phyloP scores from a whole-genome alignment of 805 yeast species.

The Kluyveromyces siamensis region DNA sequence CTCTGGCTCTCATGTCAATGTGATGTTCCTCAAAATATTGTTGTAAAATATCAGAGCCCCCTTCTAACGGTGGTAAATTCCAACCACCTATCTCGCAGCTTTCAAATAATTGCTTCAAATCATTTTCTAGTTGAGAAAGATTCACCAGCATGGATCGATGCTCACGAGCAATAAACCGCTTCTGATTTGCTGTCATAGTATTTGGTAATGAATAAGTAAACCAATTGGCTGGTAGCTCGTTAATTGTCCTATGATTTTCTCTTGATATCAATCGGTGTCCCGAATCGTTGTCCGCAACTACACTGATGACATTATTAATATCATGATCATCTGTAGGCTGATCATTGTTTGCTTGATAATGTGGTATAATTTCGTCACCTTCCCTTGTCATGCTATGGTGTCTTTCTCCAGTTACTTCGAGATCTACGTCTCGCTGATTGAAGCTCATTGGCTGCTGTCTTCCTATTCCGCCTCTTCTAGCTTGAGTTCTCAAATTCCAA shows the following conservation, averaged over 20 bases:
- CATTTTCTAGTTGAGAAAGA: conserved; percentile 1
- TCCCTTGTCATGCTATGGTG: not conserved
- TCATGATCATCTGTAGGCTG: conserved; percentile 6
- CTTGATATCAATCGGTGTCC: not conserved
- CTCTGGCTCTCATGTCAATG: conserved; percentile 1
- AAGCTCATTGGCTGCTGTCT: not conserved
- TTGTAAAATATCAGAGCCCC: not conserved
- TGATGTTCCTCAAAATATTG: conserved; percentile 1
- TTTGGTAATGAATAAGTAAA: conserved; percentile 12
- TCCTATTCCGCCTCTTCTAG: not conserved
- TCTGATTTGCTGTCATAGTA: not conserved
- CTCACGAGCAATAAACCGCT: conserved; percentile 8
- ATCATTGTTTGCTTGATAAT: not conserved
- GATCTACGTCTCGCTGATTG: not conserved
- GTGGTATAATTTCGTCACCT: conserved; percentile 5
- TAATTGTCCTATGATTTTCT: conserved; percentile 5
- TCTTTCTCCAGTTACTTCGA: not conserved
- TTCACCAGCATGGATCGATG: conserved; percentile 2
- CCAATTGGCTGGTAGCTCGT: conserved; percentile 17
- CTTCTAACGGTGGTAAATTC: conserved; percentile 2
- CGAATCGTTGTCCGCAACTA: not conserved
- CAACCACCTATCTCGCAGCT: not conserved
- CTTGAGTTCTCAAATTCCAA: conserved; percentile 3
- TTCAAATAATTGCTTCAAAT: conserved; percentile 1
- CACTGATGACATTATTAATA: not conserved